Evolutionary conservation across 306 rosid genomes (phyloP).

Genomic region (Vigna angularis): DNA sequence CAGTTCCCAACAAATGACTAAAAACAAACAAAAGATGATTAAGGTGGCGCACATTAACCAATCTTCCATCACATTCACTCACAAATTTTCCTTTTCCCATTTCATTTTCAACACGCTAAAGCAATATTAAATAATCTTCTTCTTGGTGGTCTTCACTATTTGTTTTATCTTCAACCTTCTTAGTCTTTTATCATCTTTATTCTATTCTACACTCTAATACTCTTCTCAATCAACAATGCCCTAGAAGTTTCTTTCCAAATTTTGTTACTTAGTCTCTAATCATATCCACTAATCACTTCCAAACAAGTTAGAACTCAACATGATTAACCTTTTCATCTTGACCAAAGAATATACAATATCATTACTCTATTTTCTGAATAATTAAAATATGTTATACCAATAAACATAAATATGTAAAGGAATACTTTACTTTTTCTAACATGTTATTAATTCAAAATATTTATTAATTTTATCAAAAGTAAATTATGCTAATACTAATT

Average conservation of each 20-base stretch:
- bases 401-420: not conserved
- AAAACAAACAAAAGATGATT: not conserved
- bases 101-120: slow-evolving; percentile 34
- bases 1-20: not conserved
- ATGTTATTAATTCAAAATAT: too few species aligned
- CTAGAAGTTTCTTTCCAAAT: slow-evolving; percentile 34
- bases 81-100: not conserved
- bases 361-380: not conserved
- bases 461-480: too few species aligned
- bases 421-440: too few species aligned
- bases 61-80: slow-evolving; percentile 3
- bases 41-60: not conserved
- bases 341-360: not conserved
- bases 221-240: slow-evolving; percentile 5
- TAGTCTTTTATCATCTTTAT: not conserved
- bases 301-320: slow-evolving; percentile 50
- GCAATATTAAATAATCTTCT: not conserved
- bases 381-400: not conserved
- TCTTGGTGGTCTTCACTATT: not conserved
- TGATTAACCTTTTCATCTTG: slow-evolving; percentile 42
- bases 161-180: slow-evolving; percentile 48
- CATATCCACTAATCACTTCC: slow-evolving; percentile 10
- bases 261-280: slow-evolving; percentile 11
- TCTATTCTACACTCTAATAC: not conserved
- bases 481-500: too few species aligned